Conservation (phyloP, 352 stramenopile genomes). For the Globisporangium uncinulatum region DNA sequence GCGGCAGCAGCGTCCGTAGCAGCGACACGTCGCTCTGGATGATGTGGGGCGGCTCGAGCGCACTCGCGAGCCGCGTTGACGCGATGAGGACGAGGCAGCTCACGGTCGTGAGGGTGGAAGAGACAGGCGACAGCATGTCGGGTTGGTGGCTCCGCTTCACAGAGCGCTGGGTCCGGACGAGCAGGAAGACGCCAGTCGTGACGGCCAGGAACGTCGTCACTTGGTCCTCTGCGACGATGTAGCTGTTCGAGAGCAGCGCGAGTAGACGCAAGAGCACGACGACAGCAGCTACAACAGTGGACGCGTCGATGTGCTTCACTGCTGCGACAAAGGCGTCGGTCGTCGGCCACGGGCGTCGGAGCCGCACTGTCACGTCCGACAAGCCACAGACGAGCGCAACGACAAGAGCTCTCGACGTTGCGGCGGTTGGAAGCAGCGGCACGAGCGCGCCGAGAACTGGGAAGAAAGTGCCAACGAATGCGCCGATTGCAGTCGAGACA, state of each 20-base stretch:
- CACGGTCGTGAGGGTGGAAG: not conserved
- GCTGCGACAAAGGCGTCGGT: not conserved
- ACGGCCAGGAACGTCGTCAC: constrained; percentile 68
- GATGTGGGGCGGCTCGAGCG: constrained; percentile 59
- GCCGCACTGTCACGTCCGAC: not conserved
- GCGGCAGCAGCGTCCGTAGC: constrained; percentile 28
- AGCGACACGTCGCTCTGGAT: constrained; percentile 45
- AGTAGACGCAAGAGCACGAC: constrained; percentile 58
- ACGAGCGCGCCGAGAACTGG: constrained; percentile 2
- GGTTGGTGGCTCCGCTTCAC: not conserved
- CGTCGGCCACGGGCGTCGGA: not conserved
- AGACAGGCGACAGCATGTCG: constrained; percentile 1
- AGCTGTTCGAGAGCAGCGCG: constrained; percentile 80
- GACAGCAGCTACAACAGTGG: constrained; percentile 24
- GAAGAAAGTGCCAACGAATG: constrained; percentile 7
- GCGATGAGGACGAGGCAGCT: constrained; percentile 35
- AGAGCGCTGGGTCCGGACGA: constrained; percentile 22
- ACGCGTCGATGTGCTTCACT: constrained; percentile 8
- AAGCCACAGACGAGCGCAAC: constrained; percentile 4
- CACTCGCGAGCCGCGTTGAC: constrained; percentile 34
- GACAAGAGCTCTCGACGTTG: constrained; percentile 9
- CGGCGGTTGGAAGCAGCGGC: constrained; percentile 8
- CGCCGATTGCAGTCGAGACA: not conserved
- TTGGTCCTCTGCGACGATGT: constrained; percentile 68
- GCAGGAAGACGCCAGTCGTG: constrained; percentile 42